Evolutionary conservation across 2,329 filamentous ascomycete species (phyloP).

Genomic region (Neonectria hederae): DNA sequence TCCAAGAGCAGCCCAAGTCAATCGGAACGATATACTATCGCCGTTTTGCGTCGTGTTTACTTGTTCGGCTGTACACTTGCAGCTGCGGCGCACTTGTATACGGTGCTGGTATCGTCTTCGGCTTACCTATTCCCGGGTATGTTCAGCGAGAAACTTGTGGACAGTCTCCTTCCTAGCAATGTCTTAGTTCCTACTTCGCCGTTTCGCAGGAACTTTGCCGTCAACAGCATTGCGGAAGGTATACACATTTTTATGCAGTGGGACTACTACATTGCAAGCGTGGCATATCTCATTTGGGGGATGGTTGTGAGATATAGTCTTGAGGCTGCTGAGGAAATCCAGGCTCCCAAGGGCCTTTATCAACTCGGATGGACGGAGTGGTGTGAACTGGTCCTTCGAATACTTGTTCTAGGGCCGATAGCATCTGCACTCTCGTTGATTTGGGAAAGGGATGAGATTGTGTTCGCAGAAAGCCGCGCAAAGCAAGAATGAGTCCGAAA

Average conservation of each 20-base stretch:
- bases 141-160: neutral
- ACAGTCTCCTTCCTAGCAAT: neutral
- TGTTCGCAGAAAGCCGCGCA: no score
- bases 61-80: neutral
- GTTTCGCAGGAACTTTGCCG: neutral
- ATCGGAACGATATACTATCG: neutral
- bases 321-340: neutral
- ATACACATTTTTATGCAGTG: neutral
- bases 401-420: neutral
- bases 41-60: neutral
- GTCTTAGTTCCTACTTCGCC: neutral
- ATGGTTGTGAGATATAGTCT: neutral
- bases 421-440: no score
- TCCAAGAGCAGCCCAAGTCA: no score
- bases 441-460: no score
- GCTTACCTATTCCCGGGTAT: neutral
- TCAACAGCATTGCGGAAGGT: neutral
- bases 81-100: neutral
- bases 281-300: neutral
- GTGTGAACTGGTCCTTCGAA: neutral
- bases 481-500: no score
- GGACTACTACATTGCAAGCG: neutral
- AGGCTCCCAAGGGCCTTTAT: no score
- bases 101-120: neutral
- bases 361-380: neutral